These are phyloP conservation scores for Penicillium hordei DNA, from an alignment of 2,329 filamentous ascomycete species.

Conservation along the genomic window DNA sequence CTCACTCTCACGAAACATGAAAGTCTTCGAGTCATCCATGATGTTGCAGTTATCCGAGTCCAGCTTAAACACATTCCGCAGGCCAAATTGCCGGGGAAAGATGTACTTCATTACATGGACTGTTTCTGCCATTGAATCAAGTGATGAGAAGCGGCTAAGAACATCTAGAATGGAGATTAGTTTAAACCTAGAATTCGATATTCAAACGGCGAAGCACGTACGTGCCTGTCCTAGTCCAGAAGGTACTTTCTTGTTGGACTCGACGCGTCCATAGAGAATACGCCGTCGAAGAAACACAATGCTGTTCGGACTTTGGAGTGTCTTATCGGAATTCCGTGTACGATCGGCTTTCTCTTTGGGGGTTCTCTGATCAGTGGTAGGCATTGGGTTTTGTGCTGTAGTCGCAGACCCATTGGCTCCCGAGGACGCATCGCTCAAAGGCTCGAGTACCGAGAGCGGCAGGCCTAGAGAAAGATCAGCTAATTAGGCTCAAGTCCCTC, in stretches of 20 bases:
- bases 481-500: neutral
- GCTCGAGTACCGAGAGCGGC: constrained; percentile 33
- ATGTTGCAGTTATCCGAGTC: constrained; percentile 64
- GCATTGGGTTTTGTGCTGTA: neutral
- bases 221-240: constrained; percentile 80
- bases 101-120: constrained; percentile 84
- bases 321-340: neutral
- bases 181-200: neutral
- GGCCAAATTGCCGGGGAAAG: constrained; percentile 83
- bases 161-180: constrained; percentile 59
- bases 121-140: constrained; percentile 53
- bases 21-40: constrained; percentile 75
- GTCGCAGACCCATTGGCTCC: neutral
- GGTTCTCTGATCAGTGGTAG: neutral
- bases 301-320: constrained; percentile 45
- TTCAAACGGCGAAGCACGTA: constrained; percentile 49
- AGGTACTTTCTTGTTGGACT: constrained; percentile 63
- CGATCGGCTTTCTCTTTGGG: neutral
- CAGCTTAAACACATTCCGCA: constrained; percentile 91
- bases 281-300: constrained; percentile 77
- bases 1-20: constrained; percentile 81
- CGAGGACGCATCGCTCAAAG: constrained; percentile 15
- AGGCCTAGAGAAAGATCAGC: constrained; percentile 23
- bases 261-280: constrained; percentile 82
- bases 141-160: constrained; percentile 65